These are phyloP conservation scores for Xerophyta viscosa DNA, from an alignment of 106 monocot species.

Conservation along the genomic window DNA sequence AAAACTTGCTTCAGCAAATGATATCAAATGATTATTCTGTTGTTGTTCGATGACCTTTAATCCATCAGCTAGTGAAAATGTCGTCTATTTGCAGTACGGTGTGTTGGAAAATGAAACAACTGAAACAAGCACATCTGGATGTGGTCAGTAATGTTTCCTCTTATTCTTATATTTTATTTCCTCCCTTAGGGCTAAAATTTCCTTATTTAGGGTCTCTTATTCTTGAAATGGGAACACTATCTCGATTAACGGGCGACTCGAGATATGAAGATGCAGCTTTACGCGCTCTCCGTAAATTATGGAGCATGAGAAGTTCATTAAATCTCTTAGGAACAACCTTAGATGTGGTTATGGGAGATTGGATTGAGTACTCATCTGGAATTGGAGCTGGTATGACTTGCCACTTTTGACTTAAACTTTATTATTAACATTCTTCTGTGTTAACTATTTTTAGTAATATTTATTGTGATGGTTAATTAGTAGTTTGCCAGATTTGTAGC, in stretches of 20 bases:
- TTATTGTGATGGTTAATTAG: too few species aligned
- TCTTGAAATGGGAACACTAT: slow-evolving; percentile 93
- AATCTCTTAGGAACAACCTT: slow-evolving; percentile 90
- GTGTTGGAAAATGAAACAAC: slow-evolving; percentile 85
- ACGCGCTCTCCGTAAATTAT: slow-evolving; percentile 78
- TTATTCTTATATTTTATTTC: background rate
- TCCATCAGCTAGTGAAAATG: background rate
- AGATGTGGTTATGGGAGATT: slow-evolving; percentile 76
- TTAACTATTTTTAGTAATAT: too few species aligned
- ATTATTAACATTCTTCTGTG: background rate
- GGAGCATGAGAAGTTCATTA: slow-evolving; percentile 95
- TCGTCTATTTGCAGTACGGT: slow-evolving; percentile 45
- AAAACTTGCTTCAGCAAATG: too few species aligned
- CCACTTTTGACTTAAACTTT: too few species aligned
- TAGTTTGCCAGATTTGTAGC: too few species aligned
- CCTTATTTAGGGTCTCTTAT: slow-evolving; percentile 83
- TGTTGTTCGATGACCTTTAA: background rate
- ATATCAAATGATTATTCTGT: background rate
- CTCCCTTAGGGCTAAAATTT: too few species aligned
- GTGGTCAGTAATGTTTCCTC: slow-evolving; percentile 36
- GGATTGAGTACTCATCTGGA: slow-evolving; percentile 86
- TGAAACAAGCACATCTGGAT: slow-evolving; percentile 97
- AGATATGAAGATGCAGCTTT: slow-evolving; percentile 75
- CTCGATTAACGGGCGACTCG: slow-evolving; percentile 70
- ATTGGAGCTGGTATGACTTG: slow-evolving; percentile 79